Evolutionary conservation across 2,329 filamentous ascomycete genomes (phyloP).

Genomic region (Trichoderma oligosporum): DNA sequence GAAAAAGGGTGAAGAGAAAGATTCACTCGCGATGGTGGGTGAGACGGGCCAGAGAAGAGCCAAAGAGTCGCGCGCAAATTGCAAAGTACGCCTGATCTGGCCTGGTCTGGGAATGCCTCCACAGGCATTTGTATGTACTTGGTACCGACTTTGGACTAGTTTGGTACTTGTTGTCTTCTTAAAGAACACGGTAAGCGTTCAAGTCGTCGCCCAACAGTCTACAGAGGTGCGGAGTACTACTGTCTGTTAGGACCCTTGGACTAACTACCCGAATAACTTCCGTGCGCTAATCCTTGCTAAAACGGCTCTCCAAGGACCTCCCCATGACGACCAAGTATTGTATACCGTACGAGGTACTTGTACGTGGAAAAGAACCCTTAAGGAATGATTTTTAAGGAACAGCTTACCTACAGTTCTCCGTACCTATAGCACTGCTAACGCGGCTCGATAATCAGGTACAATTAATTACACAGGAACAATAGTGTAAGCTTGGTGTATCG

Average conservation of each 20-base stretch:
- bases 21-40: constrained; percentile 18
- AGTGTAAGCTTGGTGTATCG: constrained; percentile 8
- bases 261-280: too few relatives aligned
- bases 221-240: neutral
- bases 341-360: neutral
- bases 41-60: neutral
- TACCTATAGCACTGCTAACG: neutral
- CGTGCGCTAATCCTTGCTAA: too few relatives aligned
- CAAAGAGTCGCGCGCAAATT: constrained; percentile 19
- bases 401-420: neutral
- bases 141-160: constrained; percentile 2
- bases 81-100: constrained; percentile 10
- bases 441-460: constrained; percentile 14
- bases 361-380: neutral
- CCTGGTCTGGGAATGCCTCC: constrained; percentile 3
- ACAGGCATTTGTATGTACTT: constrained; percentile 8
- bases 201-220: neutral
- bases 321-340: too few relatives aligned
- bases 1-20: constrained; percentile 18
- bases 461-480: neutral
- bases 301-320: too few relatives aligned
- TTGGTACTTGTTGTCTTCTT: neutral
- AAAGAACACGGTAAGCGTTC: neutral
- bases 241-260: too few relatives aligned
- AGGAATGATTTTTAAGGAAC: neutral